Percentiles rank a stretch among this genome's conserved stretches.
These are phyloP conservation scores for Medicago arabica DNA, from an alignment of 306 rosid species.

Conservation along the genomic window DNA sequence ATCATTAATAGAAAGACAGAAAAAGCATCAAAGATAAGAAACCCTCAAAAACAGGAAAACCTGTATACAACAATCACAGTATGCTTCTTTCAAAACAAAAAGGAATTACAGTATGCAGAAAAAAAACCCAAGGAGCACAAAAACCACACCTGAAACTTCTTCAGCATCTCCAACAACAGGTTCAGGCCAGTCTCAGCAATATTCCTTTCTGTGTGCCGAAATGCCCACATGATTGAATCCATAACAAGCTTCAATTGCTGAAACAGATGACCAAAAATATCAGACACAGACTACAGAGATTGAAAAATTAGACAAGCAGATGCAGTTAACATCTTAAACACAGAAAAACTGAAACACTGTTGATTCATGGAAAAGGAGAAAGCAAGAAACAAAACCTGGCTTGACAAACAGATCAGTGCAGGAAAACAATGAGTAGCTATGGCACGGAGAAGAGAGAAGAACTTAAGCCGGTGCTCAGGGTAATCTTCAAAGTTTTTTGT, in stretches of 20 bases:
- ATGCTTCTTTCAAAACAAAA: background rate
- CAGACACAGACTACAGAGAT: conserved; percentile 18
- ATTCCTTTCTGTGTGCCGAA: conserved; percentile 97
- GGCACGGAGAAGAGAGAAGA: conserved; percentile 94
- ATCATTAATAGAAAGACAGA: background rate
- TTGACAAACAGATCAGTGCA: conserved; percentile 83
- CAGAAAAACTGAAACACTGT: background rate
- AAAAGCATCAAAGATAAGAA: conserved; percentile 1
- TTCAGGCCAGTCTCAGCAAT: conserved; percentile 95
- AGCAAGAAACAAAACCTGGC: conserved; percentile 67
- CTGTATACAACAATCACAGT: conserved; percentile 13
- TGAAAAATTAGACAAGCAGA: conserved; percentile 9
- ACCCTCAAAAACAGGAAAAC: conserved; percentile 22
- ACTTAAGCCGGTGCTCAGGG: conserved; percentile 98
- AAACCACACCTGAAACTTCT: conserved; percentile 80
- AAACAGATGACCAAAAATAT: conserved; percentile 32
- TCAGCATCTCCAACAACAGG: conserved; percentile 80
- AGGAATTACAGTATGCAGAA: conserved; percentile 25
- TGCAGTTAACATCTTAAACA: background rate
- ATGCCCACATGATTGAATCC: conserved; percentile 99
- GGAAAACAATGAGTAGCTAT: conserved; percentile 95
- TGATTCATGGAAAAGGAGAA: background rate
- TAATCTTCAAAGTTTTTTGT: conserved; percentile 94
- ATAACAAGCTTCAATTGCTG: conserved; percentile 98
- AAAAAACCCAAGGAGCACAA: background rate